These are phyloP conservation scores for Russula lepida DNA, from an alignment of 768 basidiomycete species.

Conservation along the genomic window DNA sequence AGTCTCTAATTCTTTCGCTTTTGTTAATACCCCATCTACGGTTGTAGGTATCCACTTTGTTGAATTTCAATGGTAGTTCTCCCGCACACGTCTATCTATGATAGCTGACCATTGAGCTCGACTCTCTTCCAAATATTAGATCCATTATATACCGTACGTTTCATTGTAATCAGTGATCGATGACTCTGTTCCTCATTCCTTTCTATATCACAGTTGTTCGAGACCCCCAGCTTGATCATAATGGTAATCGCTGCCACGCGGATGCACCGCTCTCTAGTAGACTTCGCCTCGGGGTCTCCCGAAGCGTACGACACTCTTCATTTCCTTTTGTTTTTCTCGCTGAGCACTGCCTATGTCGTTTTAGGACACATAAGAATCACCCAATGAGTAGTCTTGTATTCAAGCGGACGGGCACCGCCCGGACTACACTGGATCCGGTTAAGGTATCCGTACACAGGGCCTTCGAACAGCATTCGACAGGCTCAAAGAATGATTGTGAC, in stretches of 20 bases:
- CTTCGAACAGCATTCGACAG: background rate
- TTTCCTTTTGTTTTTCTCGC: background rate
- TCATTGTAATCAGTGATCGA: background rate
- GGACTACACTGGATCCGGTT: background rate
- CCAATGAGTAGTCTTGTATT: background rate
- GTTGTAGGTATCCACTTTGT: background rate
- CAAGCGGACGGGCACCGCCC: background rate
- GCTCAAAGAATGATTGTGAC: background rate
- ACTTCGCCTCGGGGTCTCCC: too few relatives aligned
- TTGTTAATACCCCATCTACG: background rate
- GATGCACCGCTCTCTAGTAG: too few relatives aligned
- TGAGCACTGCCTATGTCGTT: background rate
- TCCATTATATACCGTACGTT: background rate
- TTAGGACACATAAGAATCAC: background rate
- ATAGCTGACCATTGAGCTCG: background rate
- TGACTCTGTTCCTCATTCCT: background rate
- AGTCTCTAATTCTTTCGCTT: background rate
- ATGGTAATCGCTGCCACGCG: background rate
- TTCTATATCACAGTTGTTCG: background rate
- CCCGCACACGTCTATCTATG: too few relatives aligned
- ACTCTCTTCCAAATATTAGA: background rate
- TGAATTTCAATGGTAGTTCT: too few relatives aligned
- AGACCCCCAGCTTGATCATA: background rate
- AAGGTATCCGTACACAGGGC: background rate
- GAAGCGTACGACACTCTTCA: too few relatives aligned